Evolutionary conservation across 2,329 filamentous ascomycete species (phyloP).

Genomic region (Dissoconium aciculare): DNA sequence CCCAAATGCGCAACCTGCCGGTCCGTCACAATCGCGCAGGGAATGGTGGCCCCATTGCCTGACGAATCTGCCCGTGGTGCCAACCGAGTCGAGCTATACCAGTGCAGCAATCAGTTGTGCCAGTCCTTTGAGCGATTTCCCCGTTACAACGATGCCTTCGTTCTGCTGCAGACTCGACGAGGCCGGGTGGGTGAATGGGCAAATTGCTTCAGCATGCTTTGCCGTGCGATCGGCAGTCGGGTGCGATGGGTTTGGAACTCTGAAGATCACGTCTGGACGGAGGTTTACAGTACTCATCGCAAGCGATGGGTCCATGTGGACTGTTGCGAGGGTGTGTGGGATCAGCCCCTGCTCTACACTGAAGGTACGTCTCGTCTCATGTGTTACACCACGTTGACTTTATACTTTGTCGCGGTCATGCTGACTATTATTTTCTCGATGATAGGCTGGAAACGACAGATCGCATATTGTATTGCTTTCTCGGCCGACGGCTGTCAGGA

Average conservation of each 20-base stretch:
- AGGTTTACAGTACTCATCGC: constrained; percentile 88
- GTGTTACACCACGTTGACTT: constrained; percentile 2
- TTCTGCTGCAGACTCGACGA: constrained; percentile 68
- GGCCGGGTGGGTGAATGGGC: constrained; percentile 92
- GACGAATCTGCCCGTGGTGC: constrained; percentile 85
- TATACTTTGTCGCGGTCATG: constrained; percentile 2
- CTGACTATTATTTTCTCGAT: constrained; percentile 11
- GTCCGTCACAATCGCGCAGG: constrained; percentile 67
- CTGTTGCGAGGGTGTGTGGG: constrained; percentile 86
- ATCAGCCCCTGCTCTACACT: constrained; percentile 79
- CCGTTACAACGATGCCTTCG: constrained; percentile 89
- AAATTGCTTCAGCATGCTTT: constrained; percentile 98
- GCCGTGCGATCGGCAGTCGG: constrained; percentile 75
- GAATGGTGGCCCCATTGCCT: constrained; percentile 68
- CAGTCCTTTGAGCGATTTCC: constrained; percentile 76
- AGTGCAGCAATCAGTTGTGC: constrained; percentile 64
- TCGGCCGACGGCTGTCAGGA: constrained; percentile 68
- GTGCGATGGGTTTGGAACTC: constrained; percentile 98
- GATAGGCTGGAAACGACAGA: constrained; percentile 78
- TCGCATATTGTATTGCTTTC: constrained; percentile 94
- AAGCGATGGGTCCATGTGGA: constrained; percentile 95
- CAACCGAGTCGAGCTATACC: constrained; percentile 74
- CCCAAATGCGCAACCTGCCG: constrained; percentile 70
- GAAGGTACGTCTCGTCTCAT: constrained; percentile 48
- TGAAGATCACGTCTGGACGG: constrained; percentile 95